Evolutionary conservation across 2,329 filamentous ascomycete species (phyloP).

Genomic region (Capronia epimyces): DNA sequence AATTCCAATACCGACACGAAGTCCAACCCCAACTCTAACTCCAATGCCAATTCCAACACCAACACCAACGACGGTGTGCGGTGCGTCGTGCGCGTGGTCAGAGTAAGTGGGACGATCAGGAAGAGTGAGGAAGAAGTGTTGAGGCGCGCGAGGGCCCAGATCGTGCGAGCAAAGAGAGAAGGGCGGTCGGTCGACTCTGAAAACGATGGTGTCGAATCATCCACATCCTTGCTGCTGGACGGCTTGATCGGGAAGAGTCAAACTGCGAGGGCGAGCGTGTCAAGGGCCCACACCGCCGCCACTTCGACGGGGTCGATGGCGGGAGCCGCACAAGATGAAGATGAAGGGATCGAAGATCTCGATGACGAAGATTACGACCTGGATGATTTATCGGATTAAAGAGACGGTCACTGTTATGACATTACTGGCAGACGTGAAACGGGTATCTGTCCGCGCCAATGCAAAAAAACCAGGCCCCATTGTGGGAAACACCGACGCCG

Average conservation of each 20-base stretch:
- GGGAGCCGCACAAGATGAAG: background rate
- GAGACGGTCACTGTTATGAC: background rate
- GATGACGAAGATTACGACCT: slow-evolving; percentile 13
- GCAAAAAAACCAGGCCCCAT: background rate
- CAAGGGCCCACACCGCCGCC: background rate
- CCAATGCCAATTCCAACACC: background rate
- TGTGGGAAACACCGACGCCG: background rate
- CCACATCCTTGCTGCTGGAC: background rate
- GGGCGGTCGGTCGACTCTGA: slow-evolving; percentile 5
- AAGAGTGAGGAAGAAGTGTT: slow-evolving; percentile 90
- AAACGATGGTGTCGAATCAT: background rate
- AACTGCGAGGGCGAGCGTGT: background rate
- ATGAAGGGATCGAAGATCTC: slow-evolving; percentile 10
- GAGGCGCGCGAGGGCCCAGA: slow-evolving; percentile 64
- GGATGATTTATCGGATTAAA: slow-evolving; percentile 31
- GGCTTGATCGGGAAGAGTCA: background rate
- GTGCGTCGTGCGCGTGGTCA: slow-evolving; percentile 77
- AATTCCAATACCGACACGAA: background rate
- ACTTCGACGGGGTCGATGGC: background rate
- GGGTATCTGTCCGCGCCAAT: background rate
- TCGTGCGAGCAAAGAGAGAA: slow-evolving; percentile 43
- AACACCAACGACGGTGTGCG: slow-evolving; percentile 32
- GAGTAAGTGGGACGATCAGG: slow-evolving; percentile 86
- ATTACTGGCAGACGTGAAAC: too few relatives aligned
- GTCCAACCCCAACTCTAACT: background rate